phyloP scores from a whole-genome alignment of 768 basidiomycete genomes.

The Rhodosporidiobolus odoratus region DNA sequence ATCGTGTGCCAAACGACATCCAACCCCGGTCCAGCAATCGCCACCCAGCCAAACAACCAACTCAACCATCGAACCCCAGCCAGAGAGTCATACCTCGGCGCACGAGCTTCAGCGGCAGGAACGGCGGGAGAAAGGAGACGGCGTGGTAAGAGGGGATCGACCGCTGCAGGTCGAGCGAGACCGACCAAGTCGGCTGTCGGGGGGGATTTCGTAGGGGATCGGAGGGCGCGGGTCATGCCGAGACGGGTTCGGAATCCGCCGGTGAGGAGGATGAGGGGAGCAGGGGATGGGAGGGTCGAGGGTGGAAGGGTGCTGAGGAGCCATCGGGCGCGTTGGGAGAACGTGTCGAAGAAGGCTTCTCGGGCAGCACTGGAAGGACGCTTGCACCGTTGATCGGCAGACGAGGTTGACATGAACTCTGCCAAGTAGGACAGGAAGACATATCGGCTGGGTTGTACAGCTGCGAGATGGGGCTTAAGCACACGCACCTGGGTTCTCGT shows the following conservation, averaged over 20 bases:
- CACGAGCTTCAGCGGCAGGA: constrained; percentile 7
- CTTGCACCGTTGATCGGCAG: not conserved
- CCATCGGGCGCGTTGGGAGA: constrained; percentile 58
- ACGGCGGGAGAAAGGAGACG: constrained; percentile 40
- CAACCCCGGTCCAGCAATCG: constrained; percentile 18
- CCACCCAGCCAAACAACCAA: constrained; percentile 3
- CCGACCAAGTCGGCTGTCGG: constrained; percentile 68
- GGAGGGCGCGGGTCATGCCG: constrained; percentile 56
- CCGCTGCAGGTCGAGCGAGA: constrained; percentile 62
- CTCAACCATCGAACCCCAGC: not conserved
- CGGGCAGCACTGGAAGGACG: constrained; percentile 45
- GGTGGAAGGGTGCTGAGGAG: constrained; percentile 49
- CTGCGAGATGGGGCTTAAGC: not conserved
- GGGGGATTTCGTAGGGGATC: constrained; percentile 14
- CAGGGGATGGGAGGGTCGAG: constrained; percentile 38
- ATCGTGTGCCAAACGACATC: constrained; percentile 30
- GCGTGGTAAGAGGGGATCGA: constrained; percentile 59
- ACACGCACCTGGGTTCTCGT: constrained; percentile 63
- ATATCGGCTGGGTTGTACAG: too few species aligned
- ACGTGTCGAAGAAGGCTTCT: constrained; percentile 68
- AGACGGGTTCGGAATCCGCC: constrained; percentile 66
- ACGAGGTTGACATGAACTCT: constrained; percentile 12
- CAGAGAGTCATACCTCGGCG: constrained; percentile 18
- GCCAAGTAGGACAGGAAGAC: not conserved
- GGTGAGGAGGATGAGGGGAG: constrained; percentile 69